Conservation (phyloP, 192 early-diverging fungal genomes). For the Cetraspora pellucida region DNA sequence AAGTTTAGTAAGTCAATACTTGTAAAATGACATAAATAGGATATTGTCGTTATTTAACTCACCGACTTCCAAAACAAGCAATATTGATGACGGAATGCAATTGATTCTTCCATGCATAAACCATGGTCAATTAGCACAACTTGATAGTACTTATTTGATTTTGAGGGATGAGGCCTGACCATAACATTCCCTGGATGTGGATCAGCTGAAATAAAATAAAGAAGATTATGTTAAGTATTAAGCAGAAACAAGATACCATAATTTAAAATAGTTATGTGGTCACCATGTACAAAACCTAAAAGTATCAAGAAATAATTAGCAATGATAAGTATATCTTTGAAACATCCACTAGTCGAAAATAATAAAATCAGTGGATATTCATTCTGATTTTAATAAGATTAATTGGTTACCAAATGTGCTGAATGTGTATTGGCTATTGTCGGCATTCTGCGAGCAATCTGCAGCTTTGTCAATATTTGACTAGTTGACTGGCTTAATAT, state of each 20-base stretch:
- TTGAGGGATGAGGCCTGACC: constrained; percentile 65
- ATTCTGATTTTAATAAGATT: too few relatives aligned
- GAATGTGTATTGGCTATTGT: too few relatives aligned
- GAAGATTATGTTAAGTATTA: neutral
- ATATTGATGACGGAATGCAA: constrained; percentile 74
- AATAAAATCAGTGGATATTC: too few relatives aligned
- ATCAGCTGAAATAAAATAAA: constrained; percentile 47
- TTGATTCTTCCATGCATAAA: constrained; percentile 79
- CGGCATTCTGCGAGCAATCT: too few relatives aligned
- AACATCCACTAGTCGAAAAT: too few relatives aligned
- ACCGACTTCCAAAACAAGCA: constrained; percentile 85
- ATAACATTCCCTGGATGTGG: constrained; percentile 87
- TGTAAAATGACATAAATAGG: neutral
- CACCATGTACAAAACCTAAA: constrained; percentile 78
- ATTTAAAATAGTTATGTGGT: neutral
- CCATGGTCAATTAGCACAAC: constrained; percentile 91
- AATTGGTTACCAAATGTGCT: too few relatives aligned
- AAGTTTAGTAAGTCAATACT: too few relatives aligned
- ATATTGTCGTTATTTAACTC: constrained; percentile 46
- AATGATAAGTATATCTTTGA: too few relatives aligned
- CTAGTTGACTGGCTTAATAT: too few relatives aligned
- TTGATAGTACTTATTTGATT: constrained; percentile 54
- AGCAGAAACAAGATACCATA: neutral
- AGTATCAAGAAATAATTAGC: too few relatives aligned
- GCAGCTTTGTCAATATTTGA: too few relatives aligned